Evolutionary conservation across 179 eudicot species (phyloP), one percentile per base, ranked within the genome.

Genomic region (Spergularia azorica): DNA sequence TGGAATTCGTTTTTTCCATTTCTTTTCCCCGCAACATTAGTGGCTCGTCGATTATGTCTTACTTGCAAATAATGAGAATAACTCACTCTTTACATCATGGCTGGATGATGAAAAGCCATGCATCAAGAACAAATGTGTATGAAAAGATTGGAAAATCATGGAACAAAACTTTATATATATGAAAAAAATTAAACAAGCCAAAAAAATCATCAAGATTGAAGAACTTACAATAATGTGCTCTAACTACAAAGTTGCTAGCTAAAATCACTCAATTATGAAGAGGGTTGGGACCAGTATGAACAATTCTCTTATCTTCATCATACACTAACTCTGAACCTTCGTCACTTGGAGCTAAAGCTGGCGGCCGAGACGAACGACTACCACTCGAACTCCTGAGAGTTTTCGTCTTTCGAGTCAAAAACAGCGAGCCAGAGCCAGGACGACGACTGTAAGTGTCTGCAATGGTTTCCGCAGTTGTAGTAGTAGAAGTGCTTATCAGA

Each of bases 251-350:
- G 32, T 26, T 26, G 0, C 32, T 26, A 26, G 32, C 32, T 26
- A 26, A 26, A 26, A 0, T 26, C 32, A 26, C 32, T 26, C 32
- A 88, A 81, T 90, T 90, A 76, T 90, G 93, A 82, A 90, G 93
- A 76, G 93, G 93, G 78, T 90, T 90, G 32, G 93, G 91, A 59
- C 93, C 93, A 14, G 91, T 88, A 74, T 79, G 87, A 68, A 88
- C 84, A 71, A 83, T 32, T 78, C 93, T 88, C 79, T 83, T 79
- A 60, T 83, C 87, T 64, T 86, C 92, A 3, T 71, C 80, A 74
- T 79, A 84, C 18, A 70, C 36, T 52, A 54, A 50, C 18, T 66
- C 52, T 66, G 52, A 66, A 63, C 39, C 63, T 7, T 9, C 73
- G 9, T 7, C 68, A 64, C 51, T 74, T 20, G 36, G 6, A 36